phyloP scores from a whole-genome alignment of 768 basidiomycete genomes.

The Nidularia pulvinata region DNA sequence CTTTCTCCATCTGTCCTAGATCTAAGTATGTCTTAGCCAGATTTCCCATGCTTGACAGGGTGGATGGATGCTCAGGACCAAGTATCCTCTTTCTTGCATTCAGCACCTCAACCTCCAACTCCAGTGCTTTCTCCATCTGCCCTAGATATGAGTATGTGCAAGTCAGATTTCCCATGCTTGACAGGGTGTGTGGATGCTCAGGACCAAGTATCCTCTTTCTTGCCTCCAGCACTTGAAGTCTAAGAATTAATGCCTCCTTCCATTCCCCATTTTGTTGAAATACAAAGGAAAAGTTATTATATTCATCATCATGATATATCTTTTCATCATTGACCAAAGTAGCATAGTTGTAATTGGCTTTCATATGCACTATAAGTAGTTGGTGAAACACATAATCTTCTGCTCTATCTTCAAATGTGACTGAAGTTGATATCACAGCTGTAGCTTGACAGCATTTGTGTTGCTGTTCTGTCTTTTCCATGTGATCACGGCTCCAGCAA shows the following conservation, averaged over 20 bases:
- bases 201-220: too few relatives aligned
- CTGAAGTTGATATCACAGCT: background rate
- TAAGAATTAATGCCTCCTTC: background rate
- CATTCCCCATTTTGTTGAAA: slow-evolving; percentile 3
- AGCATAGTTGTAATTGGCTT: background rate
- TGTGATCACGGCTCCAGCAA: background rate
- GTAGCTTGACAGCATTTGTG: background rate
- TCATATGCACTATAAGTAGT: background rate
- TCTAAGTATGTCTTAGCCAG: too few relatives aligned
- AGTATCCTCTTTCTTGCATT: too few relatives aligned
- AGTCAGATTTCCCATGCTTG: too few relatives aligned
- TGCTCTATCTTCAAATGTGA: background rate
- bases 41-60: too few relatives aligned
- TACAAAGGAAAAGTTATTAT: slow-evolving; percentile 3
- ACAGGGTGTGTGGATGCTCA: too few relatives aligned
- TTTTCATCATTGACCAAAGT: background rate
- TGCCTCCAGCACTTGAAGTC: too few relatives aligned
- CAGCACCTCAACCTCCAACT: too few relatives aligned
- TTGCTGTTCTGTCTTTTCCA: background rate
- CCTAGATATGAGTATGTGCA: too few relatives aligned
- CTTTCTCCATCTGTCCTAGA: too few relatives aligned
- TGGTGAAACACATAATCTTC: background rate
- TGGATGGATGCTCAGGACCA: too few relatives aligned
- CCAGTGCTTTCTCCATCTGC: too few relatives aligned
- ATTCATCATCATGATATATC: slow-evolving; percentile 2